Evolutionary conservation across 2,329 filamentous ascomycete genomes (phyloP).

Genomic region (Pezicula radicicola): DNA sequence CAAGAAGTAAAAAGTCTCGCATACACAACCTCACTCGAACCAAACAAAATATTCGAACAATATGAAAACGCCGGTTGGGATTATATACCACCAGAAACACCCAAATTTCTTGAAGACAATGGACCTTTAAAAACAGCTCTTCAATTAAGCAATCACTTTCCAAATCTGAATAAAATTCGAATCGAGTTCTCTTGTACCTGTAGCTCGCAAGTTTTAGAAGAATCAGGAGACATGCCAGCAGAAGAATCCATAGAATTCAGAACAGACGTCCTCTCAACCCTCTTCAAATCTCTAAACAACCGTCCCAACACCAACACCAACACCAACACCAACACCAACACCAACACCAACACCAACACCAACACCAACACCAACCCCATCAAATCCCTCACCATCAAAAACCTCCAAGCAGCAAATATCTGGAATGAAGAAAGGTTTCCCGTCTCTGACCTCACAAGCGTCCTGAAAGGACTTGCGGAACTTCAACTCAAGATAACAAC

Average conservation of each 20-base stretch:
- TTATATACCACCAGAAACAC: neutral
- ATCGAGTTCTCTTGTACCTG: conserved; percentile 5
- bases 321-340: no score
- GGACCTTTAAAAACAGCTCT: neutral
- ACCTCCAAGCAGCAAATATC: conserved; percentile 3
- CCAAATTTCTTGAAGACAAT: neutral
- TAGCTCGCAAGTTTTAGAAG: neutral
- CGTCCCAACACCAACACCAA: neutral
- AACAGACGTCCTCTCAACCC: neutral
- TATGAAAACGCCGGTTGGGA: neutral
- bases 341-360: neutral
- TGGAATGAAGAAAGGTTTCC: neutral
- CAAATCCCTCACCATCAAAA: conserved; percentile 3
- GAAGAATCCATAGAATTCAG: conserved; percentile 4
- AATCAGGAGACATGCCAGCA: neutral
- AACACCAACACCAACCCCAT: no score
- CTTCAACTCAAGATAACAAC: conserved; percentile 2
- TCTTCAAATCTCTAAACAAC: conserved; percentile 3
- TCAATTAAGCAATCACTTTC: conserved; percentile 1
- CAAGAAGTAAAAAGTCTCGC: no score
- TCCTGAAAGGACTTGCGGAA: neutral
- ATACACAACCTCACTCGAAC: no score
- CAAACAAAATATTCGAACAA: neutral
- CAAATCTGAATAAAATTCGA: conserved; percentile 1
- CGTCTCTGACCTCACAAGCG: neutral